phyloP scores from a whole-genome alignment of 176 grass and related monocot genomes.

The Avena insularis region DNA sequence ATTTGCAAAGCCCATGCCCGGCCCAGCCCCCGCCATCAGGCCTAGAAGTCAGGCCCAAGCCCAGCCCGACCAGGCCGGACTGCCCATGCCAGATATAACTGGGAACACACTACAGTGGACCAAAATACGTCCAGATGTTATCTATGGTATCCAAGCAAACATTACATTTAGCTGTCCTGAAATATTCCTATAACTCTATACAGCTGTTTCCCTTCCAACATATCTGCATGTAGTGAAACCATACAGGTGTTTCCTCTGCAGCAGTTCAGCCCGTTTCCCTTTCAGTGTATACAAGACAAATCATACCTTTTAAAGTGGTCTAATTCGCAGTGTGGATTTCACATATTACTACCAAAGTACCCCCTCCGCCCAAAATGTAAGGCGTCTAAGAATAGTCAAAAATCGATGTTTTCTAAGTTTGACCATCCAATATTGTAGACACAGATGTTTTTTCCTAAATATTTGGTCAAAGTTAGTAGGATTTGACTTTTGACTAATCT shows the following conservation, averaged over 20 bases:
- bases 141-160: not conserved
- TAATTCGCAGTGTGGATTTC: not conserved
- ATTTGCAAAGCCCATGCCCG: no score
- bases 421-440: no score
- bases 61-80: no score
- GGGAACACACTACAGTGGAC: not conserved
- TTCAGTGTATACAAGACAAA: not conserved
- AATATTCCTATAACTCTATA: not conserved
- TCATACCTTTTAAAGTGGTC: not conserved
- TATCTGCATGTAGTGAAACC: not conserved
- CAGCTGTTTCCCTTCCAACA: not conserved
- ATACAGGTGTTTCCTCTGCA: not conserved
- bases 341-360: slow-evolving; percentile 24
- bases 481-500: no score
- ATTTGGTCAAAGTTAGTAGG: no score
- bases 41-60: no score
- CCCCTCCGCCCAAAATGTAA: no score
- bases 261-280: not conserved
- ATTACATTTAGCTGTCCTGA: slow-evolving; percentile 13
- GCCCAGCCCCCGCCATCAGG: no score
- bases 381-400: no score
- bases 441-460: no score
- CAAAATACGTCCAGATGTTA: not conserved
- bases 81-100: no score
- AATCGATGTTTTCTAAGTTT: no score